phyloP scores from a whole-genome alignment of 2,329 filamentous ascomycete species.

The Fusarium graminum region DNA sequence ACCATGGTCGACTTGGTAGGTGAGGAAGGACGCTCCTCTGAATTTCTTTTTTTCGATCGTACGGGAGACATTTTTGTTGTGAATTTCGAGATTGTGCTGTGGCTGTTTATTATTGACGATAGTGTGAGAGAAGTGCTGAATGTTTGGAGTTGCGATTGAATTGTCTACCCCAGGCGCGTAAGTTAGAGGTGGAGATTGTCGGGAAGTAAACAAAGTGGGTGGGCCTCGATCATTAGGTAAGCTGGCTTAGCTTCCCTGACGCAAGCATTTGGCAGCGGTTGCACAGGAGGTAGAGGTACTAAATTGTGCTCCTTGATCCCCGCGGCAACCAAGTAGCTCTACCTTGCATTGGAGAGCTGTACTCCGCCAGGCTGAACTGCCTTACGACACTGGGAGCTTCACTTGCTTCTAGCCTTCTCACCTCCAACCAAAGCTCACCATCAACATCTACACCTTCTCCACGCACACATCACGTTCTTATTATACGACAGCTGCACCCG shows the following conservation, averaged over 20 bases:
- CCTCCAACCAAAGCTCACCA: conserved; percentile 45
- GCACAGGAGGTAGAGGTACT: conserved; percentile 41
- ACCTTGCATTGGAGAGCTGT: conserved; percentile 44
- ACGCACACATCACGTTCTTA: conserved; percentile 10
- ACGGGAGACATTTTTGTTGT: conserved; percentile 61
- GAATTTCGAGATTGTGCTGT: conserved; percentile 27
- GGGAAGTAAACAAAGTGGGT: conserved; percentile 50
- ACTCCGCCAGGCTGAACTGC: conserved; percentile 60
- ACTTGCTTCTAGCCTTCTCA: conserved; percentile 47
- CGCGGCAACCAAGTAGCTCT: conserved; percentile 38
- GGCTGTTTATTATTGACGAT: conserved; percentile 16
- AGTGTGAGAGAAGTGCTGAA: conserved; percentile 22
- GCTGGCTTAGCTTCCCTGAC: conserved; percentile 39
- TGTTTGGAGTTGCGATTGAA: conserved; percentile 28
- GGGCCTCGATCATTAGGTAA: conserved; percentile 46
- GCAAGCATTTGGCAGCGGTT: conserved; percentile 35
- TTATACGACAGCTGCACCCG: conserved; percentile 11
- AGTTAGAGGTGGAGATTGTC: conserved; percentile 40
- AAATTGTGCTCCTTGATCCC: not conserved
- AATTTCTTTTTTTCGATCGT: conserved; percentile 55
- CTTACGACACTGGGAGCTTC: conserved; percentile 57
- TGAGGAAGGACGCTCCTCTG: conserved; percentile 43
- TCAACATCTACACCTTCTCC: conserved; percentile 23
- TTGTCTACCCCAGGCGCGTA: conserved; percentile 43
- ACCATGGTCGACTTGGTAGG: conserved; percentile 40